Base-by-base conservation (phyloP, 164 flowering plant genomes). In the Brasenia schreberi region DNA sequence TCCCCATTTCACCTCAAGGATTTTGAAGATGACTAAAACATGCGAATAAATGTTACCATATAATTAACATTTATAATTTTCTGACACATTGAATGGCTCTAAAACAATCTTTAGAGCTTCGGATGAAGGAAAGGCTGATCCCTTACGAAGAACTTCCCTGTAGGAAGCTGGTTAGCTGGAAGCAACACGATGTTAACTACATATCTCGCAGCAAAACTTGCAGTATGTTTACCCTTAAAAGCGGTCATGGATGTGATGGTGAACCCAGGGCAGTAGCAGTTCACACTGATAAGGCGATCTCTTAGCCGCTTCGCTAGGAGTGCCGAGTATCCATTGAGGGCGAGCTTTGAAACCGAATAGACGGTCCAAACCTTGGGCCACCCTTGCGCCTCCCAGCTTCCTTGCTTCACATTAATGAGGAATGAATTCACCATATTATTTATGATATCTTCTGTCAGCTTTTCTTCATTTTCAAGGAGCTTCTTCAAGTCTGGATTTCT, bases 321-420 rank as follows among this genome's bases (percentile, higher is more conserved):
- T 71, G 68, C 78, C 0, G 96, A 71, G 71, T 93, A 88, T 1
- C 92, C 86, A 66, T 90, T 93, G 14, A 90, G 75, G 0, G 94
- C 98, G 43, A 90, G 74, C 75, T 93, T 93, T 5, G 98, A 93
- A 7, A 93, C 92, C 0, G 98, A 79, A 56, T 90, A 93, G 65
- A 88, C 98, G 0, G 97, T 81, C 98, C 98, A 93, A 1, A 76
- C 18, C 62, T 80, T 76, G 2, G 97, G 98, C 98, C 98, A 93
- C 17, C 98, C 97, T 73, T 71, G 71, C 9, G 64, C 79, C 56
- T 72, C 33, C 97, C 98, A 93, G 5, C 70, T 76, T 61, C 94
- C 92, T 0, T 43, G 74, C 73, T 76, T 78, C 71, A 90, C 97
- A 9, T 79, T 66, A n/a, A 78, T 73, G 0, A 87, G 78, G 64